Evolutionary conservation across 1,284 basidiomycete genomes (phyloP).

Genomic region (Apiotrichum domesticum): DNA sequence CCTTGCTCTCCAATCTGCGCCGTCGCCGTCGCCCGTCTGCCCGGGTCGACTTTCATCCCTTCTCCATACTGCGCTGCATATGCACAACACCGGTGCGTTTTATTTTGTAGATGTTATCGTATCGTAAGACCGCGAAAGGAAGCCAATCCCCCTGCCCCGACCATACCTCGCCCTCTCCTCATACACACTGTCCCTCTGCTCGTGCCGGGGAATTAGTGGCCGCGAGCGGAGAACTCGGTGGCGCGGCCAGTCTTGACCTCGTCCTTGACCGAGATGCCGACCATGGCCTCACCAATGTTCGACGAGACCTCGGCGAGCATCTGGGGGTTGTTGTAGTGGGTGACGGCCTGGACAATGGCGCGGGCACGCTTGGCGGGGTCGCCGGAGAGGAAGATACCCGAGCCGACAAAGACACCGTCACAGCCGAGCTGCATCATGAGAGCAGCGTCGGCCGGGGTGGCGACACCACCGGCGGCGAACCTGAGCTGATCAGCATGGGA

Average conservation of each 20-base stretch:
- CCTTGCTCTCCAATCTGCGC: too few species aligned
- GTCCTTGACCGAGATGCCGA: conserved; percentile 56
- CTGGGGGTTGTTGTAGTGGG: conserved; percentile 91
- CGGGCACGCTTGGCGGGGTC: conserved; percentile 90
- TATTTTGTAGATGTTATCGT: too few species aligned
- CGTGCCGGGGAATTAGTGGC: conserved; percentile 8
- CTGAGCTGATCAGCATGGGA: conserved; percentile 44
- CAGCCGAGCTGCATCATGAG: conserved; percentile 99
- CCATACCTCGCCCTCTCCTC: not conserved
- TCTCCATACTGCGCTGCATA: too few species aligned
- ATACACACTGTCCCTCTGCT: not conserved
- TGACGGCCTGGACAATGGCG: conserved; percentile 97
- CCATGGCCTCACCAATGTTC: conserved; percentile 84
- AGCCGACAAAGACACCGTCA: conserved; percentile 94
- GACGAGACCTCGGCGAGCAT: conserved; percentile 65
- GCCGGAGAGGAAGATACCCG: conserved; percentile 77
- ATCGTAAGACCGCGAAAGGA: not conserved
- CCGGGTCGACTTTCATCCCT: too few species aligned
- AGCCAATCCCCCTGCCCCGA: not conserved
- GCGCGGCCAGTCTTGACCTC: conserved; percentile 44
- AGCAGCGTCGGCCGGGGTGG: conserved; percentile 92
- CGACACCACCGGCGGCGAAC: conserved; percentile 94
- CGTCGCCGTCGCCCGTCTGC: too few species aligned
- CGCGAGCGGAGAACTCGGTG: conserved; percentile 13
- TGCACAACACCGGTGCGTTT: too few species aligned